Conservation (phyloP, 805 yeast genomes). For the Kuraishia capsulata region DNA sequence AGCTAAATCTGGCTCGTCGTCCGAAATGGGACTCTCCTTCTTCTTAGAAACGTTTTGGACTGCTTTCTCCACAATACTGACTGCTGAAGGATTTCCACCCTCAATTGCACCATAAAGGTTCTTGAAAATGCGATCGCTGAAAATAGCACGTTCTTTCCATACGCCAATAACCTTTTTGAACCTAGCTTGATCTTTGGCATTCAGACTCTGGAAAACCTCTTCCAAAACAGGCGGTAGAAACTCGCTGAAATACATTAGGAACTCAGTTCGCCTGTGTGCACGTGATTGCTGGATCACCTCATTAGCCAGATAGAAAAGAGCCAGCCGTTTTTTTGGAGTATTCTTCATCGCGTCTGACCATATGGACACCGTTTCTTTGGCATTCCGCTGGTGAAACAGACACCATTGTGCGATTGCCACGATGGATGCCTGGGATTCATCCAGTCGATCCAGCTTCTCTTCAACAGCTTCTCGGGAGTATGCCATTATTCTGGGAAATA, state of each 20-base stretch:
- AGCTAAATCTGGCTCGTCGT: slow-evolving; percentile 9
- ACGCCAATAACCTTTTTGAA: slow-evolving; percentile 43
- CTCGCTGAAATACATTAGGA: slow-evolving; percentile 45
- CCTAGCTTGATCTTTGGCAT: slow-evolving; percentile 25
- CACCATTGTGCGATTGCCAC: slow-evolving; percentile 68
- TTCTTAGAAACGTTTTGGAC: not conserved
- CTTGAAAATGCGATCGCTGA: slow-evolving; percentile 15
- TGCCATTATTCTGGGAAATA: slow-evolving; percentile 26
- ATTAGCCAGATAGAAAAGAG: slow-evolving; percentile 63
- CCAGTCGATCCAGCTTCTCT: slow-evolving; percentile 36
- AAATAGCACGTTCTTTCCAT: slow-evolving; percentile 48
- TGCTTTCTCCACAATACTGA: not conserved
- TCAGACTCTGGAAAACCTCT: slow-evolving; percentile 21
- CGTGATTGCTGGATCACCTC: slow-evolving; percentile 77
- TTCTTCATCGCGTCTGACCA: slow-evolving; percentile 36
- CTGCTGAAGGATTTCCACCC: not conserved
- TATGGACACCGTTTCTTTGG: slow-evolving; percentile 37
- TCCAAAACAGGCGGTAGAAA: slow-evolving; percentile 34
- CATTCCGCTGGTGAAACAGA: slow-evolving; percentile 56
- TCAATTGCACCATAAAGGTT: slow-evolving; percentile 5
- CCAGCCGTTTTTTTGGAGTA: slow-evolving; percentile 33
- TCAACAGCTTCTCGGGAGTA: slow-evolving; percentile 39
- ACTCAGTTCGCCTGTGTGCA: slow-evolving; percentile 49
- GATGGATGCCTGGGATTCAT: slow-evolving; percentile 64
- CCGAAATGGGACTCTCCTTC: not conserved